phyloP scores from a whole-genome alignment of 2,329 filamentous ascomycete genomes.

The Botrytis galanthina region DNA sequence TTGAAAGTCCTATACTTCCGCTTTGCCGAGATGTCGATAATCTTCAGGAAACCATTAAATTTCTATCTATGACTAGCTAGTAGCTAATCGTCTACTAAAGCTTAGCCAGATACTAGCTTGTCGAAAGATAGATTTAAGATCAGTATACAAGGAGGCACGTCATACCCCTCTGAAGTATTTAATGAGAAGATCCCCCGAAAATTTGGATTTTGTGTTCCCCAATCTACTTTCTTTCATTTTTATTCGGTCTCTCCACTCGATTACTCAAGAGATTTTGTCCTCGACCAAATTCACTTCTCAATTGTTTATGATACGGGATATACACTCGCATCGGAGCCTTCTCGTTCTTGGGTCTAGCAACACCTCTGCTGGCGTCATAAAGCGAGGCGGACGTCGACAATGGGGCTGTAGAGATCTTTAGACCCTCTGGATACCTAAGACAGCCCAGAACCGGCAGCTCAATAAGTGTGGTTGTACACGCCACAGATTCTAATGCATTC shows the following conservation, averaged over 20 bases:
- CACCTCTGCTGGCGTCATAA: background rate
- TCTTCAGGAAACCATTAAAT: background rate
- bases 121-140: background rate
- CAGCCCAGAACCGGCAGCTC: background rate
- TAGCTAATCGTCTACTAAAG: background rate
- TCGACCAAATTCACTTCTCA: background rate
- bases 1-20: background rate
- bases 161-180: background rate
- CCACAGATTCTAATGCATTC: background rate
- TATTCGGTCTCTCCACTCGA: background rate
- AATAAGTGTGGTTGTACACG: background rate
- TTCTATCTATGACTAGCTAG: background rate
- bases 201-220: accelerated
- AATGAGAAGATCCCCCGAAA: background rate
- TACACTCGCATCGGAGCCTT: too few relatives aligned
- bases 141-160: background rate
- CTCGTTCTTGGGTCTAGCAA: background rate
- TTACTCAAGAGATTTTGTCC: background rate
- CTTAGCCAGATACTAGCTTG: background rate
- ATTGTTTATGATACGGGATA: background rate
- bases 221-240: background rate
- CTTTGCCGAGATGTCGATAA: background rate
- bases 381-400: background rate
- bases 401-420: background rate
- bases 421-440: background rate